phyloP scores from a whole-genome alignment of 179 eudicot genomes.

The Beta lomatogona region DNA sequence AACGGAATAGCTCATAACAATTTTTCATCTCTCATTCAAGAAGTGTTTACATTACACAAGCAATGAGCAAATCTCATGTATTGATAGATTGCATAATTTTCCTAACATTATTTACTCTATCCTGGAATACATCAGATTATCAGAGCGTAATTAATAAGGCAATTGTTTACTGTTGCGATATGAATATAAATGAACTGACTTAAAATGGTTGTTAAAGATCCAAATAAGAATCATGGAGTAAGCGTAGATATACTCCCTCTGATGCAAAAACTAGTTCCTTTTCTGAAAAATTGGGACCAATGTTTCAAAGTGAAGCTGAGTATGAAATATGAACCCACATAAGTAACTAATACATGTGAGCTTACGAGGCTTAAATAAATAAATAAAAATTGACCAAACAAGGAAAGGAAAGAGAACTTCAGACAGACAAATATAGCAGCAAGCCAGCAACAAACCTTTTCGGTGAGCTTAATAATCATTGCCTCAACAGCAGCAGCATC shows the following conservation, averaged over 20 bases:
- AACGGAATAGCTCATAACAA: neutral
- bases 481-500: slow-evolving; percentile 98
- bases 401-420: neutral
- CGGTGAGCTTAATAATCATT: slow-evolving; percentile 78
- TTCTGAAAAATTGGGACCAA: neutral
- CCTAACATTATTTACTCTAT: neutral
- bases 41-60: neutral
- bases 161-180: neutral
- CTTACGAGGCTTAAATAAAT: neutral
- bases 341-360: neutral
- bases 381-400: neutral
- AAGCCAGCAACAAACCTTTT: slow-evolving; percentile 56
- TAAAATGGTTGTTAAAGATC: neutral
- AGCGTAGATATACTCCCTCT: neutral
- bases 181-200: neutral
- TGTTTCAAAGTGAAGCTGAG: neutral
- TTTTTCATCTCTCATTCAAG: neutral
- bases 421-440: neutral
- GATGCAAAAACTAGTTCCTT: neutral
- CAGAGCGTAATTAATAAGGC: neutral
- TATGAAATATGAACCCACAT: neutral
- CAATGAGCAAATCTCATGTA: neutral
- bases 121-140: neutral
- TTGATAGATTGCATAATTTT: neutral
- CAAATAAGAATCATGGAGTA: neutral